Base-by-base conservation (phyloP, 306 rosid species). In the Arachis stenosperma region DNA sequence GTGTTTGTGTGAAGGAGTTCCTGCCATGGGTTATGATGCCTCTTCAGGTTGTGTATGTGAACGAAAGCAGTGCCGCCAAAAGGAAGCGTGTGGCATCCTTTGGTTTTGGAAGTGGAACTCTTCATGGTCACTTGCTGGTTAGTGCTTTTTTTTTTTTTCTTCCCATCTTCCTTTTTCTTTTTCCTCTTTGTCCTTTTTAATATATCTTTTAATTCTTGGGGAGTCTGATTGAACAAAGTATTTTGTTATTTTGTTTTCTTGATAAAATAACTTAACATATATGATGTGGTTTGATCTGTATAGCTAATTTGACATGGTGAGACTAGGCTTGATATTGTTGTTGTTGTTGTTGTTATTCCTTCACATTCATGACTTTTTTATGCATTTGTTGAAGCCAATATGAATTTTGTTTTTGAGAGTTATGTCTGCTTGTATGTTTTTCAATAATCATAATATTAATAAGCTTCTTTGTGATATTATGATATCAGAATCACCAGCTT, bases 11-110 rank as follows among this genome's bases (percentile, higher is more conserved):
- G 68, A 89, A 87, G 86, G 96, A 94, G 91, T 85, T 91, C 44
- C 62, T 94, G 9, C 98, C 98, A 5, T 94, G 98, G 98, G 66
- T 94, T 67, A 82, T 88, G 94, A 79, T 94, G 96, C 98, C 98
- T 58, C 97, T 94, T 77, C 86, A 94, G 86, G 87, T 94, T 77
- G 91, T 85, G 7, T 94, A 86, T 71, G 97, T 91, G 14, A 82
- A 86, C 78, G 95, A 94, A 64, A 86, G 83, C 53, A 75, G 14
- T 2, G 69, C 50, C 60, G 30, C 67, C 65, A 81, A 80, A 67
- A 70, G 37, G 37, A 33, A 69, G 29, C 58, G 83, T 11, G 17
- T 50, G 56, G 74, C 88, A 14, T 85, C 90, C 73, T 94, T 91
- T 81, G 85, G 91, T 39, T 94, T 89, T 74, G 95, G 97, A 70